Percentiles rank a stretch among this genome's conserved stretches.
phyloP scores from a whole-genome alignment of 345 rosid genomes.

The Trapa bicornis region DNA sequence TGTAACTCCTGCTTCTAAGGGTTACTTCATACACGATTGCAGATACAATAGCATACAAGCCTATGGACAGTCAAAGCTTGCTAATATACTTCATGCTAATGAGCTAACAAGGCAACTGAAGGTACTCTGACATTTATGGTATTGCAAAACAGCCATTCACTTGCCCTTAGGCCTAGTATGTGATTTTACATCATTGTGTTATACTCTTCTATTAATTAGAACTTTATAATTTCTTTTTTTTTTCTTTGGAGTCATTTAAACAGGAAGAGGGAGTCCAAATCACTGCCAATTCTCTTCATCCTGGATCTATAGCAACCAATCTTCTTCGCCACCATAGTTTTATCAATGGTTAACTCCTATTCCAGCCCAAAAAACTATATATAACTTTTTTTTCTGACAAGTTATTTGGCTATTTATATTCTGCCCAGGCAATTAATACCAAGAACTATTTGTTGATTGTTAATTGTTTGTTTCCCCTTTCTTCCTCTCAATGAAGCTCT shows the following conservation, averaged over 20 bases:
- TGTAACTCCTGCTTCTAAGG: neutral
- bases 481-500: slow-evolving; percentile 25
- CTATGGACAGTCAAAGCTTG: slow-evolving; percentile 31
- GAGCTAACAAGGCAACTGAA: slow-evolving; percentile 24
- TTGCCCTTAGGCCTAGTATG: neutral
- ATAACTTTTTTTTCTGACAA: neutral
- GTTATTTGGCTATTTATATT: neutral
- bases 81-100: slow-evolving; percentile 24
- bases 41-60: slow-evolving; percentile 14
- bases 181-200: neutral
- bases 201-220: neutral
- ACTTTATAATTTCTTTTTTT: neutral
- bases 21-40: neutral
- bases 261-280: slow-evolving; percentile 54
- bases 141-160: neutral
- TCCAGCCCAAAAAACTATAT: neutral
- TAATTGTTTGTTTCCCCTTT: neutral
- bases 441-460: neutral
- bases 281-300: slow-evolving; percentile 69
- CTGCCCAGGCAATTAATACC: neutral
- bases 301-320: slow-evolving; percentile 59
- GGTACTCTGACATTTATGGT: slow-evolving; percentile 11
- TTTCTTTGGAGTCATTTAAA: slow-evolving; percentile 6
- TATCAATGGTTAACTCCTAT: slow-evolving; percentile 25
- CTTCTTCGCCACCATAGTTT: slow-evolving; percentile 40